Conservation (phyloP, 202 grass and related monocot genomes). For the Zoysia matrella region DNA sequence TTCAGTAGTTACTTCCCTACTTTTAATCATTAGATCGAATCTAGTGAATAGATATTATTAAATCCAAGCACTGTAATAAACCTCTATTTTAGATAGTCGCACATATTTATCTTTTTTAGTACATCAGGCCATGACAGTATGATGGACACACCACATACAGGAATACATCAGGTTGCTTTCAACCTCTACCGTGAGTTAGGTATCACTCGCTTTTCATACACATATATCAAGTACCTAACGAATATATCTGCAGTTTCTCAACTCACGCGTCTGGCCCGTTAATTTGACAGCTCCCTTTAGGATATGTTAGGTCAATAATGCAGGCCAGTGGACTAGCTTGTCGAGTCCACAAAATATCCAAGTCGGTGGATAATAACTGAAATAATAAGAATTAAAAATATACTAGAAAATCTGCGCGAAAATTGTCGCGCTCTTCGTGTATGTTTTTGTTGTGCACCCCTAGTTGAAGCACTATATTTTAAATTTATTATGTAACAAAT, state of each 20-base stretch:
- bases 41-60: too few relatives aligned
- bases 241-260: slow-evolving; percentile 31
- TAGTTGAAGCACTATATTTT: too few relatives aligned
- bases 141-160: not conserved
- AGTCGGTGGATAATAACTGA: not conserved
- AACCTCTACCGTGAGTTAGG: slow-evolving; percentile 34
- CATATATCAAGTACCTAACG: slow-evolving; percentile 24
- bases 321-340: not conserved
- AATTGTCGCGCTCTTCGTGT: too few relatives aligned
- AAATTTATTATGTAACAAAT: too few relatives aligned
- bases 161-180: not conserved
- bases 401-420: too few relatives aligned
- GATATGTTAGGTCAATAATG: not conserved
- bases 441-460: too few relatives aligned
- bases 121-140: not conserved
- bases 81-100: not conserved
- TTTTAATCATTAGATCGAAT: too few relatives aligned
- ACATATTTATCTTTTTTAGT: not conserved
- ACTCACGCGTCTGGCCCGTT: not conserved
- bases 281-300: slow-evolving; percentile 16
- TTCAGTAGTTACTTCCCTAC: too few relatives aligned
- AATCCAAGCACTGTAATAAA: not conserved
- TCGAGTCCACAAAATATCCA: not conserved
- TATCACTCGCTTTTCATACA: slow-evolving; percentile 38
- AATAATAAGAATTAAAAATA: not conserved